A percentile compares a stretch with the other conserved stretches of the same genome.
Evolutionary conservation across 495 filamentous ascomycete genomes (phyloP).

Genomic region (Jackrogersella minutella): DNA sequence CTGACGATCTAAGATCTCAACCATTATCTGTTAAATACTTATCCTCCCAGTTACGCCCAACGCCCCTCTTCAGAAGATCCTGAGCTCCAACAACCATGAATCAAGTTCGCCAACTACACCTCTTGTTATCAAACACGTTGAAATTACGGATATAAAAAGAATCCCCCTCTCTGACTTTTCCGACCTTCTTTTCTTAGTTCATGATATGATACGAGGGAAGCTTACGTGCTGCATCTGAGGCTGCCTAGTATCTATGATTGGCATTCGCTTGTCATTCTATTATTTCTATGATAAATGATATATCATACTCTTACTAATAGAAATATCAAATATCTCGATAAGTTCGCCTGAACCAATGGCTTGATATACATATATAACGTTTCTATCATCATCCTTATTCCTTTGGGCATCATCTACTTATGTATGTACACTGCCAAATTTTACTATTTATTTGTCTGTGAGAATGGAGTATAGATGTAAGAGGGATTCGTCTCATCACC

Average conservation of each 20-base stretch:
- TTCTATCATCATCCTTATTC: background rate
- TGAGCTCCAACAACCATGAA: background rate
- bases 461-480: conserved; percentile 19
- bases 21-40: conserved; percentile 8
- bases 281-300: conserved; percentile 1
- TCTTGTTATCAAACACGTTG: conserved; percentile 36
- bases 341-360: too few species aligned
- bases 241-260: conserved; percentile 1
- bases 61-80: conserved; percentile 9
- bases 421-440: background rate
- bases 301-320: conserved; percentile 10
- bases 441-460: conserved; percentile 8
- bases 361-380: background rate
- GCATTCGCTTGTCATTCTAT: background rate
- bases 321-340: conserved; percentile 7
- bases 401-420: background rate
- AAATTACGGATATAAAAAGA: conserved; percentile 1
- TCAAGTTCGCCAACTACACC: conserved; percentile 3
- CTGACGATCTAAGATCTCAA: conserved; percentile 37
- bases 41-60: background rate
- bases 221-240: conserved; percentile 20
- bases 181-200: background rate
- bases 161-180: background rate
- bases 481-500: conserved; percentile 23
- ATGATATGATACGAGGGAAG: conserved; percentile 20